Conservation (phyloP, 768 basidiomycete species). For the Collybia sordida region DNA sequence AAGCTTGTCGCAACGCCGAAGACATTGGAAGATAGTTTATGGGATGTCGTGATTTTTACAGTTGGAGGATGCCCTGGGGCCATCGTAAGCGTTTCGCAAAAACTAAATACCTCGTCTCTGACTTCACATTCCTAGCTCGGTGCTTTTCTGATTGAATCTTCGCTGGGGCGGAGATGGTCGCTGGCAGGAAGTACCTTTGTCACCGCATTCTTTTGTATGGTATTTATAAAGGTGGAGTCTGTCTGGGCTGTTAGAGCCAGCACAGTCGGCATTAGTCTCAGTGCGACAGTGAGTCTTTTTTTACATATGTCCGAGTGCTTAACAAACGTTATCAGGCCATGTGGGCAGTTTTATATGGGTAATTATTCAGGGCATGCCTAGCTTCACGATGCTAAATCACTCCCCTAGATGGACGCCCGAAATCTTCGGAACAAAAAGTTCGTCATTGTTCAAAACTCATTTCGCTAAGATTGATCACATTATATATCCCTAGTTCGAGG, state of each 20-base stretch:
- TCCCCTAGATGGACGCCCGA: slow-evolving; percentile 72
- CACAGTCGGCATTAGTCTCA: slow-evolving; percentile 76
- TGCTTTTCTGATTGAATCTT: slow-evolving; percentile 77
- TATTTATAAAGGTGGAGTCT: slow-evolving; percentile 61
- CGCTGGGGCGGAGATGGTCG: slow-evolving; percentile 68
- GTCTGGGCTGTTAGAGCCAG: slow-evolving; percentile 62
- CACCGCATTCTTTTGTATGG: slow-evolving; percentile 72
- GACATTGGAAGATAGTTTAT: slow-evolving; percentile 61
- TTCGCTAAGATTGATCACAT: slow-evolving; percentile 1
- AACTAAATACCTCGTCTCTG: slow-evolving; percentile 1
- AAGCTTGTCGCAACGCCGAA: slow-evolving; percentile 28
- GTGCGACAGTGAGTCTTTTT: slow-evolving; percentile 54
- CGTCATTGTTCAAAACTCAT: slow-evolving; percentile 6
- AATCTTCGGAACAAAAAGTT: slow-evolving; percentile 79
- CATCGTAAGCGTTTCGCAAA: slow-evolving; percentile 48
- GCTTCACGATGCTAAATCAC: slow-evolving; percentile 5
- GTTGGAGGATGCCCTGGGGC: slow-evolving; percentile 84
- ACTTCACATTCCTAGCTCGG: slow-evolving; percentile 54
- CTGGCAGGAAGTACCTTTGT: slow-evolving; percentile 73
- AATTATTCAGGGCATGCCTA: slow-evolving; percentile 3
- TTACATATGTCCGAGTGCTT: neutral
- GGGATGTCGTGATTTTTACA: slow-evolving; percentile 88
- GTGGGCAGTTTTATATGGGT: slow-evolving; percentile 87
- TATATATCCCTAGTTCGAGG: slow-evolving; percentile 58
- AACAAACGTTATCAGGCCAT: slow-evolving; percentile 48